Percentiles rank a stretch among this genome's conserved stretches.
These are phyloP conservation scores for Closterium sp. DNA, from an alignment of 139 green algal genomes.

Conservation along the genomic window DNA sequence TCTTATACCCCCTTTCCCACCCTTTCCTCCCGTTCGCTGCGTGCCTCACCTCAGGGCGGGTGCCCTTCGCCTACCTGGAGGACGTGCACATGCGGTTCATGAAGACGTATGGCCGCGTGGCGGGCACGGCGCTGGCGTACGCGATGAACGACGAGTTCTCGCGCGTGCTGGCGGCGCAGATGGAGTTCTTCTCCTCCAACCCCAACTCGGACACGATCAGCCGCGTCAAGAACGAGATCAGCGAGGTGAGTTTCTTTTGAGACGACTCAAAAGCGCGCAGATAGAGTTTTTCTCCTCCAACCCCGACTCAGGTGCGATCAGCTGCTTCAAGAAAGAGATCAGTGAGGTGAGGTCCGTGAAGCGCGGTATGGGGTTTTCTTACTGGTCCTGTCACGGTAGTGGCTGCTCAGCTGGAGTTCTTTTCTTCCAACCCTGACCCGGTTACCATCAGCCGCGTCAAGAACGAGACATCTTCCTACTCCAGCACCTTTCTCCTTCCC, in stretches of 20 bases:
- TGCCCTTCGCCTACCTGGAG: slow-evolving; percentile 89
- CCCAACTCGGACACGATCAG: slow-evolving; percentile 77
- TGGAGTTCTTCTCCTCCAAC: slow-evolving; percentile 76
- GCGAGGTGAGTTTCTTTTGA: slow-evolving; percentile 58
- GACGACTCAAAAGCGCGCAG: too few species aligned
- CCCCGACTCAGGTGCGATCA: slow-evolving; percentile 75
- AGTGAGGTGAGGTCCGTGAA: slow-evolving; percentile 59
- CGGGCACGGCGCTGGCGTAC: slow-evolving; percentile 77
- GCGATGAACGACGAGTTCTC: slow-evolving; percentile 82
- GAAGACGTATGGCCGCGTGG: slow-evolving; percentile 59
- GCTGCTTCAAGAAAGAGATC: slow-evolving; percentile 75
- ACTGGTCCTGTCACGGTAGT: too few species aligned
- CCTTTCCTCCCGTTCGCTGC: too few species aligned
- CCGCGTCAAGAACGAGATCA: slow-evolving; percentile 70
- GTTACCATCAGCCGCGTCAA: slow-evolving; percentile 82
- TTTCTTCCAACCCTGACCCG: slow-evolving; percentile 67
- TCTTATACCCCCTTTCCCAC: background rate
- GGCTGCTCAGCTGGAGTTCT: slow-evolving; percentile 78
- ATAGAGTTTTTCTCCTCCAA: slow-evolving; percentile 76
- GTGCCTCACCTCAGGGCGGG: slow-evolving; percentile 52
- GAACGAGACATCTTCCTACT: slow-evolving; percentile 54
- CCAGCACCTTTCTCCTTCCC: too few species aligned
- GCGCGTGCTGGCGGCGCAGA: slow-evolving; percentile 68
- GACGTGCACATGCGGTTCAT: slow-evolving; percentile 76
- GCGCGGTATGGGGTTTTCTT: too few species aligned